These are phyloP conservation scores for Skeletonema potamos DNA, from an alignment of 108 stramenopile genomes.

Conservation along the genomic window DNA sequence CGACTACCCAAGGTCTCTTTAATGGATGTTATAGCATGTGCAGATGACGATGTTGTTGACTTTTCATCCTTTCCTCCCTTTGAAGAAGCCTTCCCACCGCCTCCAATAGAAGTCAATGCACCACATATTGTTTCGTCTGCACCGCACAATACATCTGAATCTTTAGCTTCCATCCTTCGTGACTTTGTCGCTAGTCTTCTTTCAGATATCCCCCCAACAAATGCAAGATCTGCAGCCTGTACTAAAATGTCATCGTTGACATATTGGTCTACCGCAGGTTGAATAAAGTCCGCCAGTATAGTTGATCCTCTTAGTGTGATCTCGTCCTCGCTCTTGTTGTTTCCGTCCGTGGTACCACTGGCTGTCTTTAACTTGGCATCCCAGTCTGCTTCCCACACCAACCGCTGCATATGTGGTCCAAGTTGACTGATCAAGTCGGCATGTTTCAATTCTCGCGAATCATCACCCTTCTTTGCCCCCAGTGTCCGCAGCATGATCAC, in stretches of 20 bases:
- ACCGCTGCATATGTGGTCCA: slow-evolving; percentile 62
- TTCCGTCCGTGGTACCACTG: slow-evolving; percentile 3
- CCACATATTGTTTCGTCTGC: slow-evolving; percentile 5
- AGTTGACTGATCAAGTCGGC: slow-evolving; percentile 72
- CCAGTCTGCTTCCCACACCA: slow-evolving; percentile 90
- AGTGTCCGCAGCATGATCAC: slow-evolving; percentile 60
- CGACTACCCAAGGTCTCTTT: slow-evolving; percentile 64
- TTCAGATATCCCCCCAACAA: slow-evolving; percentile 62
- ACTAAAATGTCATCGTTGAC: slow-evolving; percentile 42
- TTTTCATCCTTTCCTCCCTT: not conserved
- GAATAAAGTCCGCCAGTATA: slow-evolving; percentile 65
- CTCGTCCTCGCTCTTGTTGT: slow-evolving; percentile 41
- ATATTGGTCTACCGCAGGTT: slow-evolving; percentile 63
- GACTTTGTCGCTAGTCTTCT: slow-evolving; percentile 61
- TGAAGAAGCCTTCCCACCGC: slow-evolving; percentile 14
- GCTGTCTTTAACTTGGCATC: slow-evolving; percentile 50
- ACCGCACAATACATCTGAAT: slow-evolving; percentile 9
- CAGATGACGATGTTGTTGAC: slow-evolving; percentile 32
- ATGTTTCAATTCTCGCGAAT: slow-evolving; percentile 52
- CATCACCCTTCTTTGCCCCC: slow-evolving; percentile 42
- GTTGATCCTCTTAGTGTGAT: slow-evolving; percentile 61
- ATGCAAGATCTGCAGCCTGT: slow-evolving; percentile 59
- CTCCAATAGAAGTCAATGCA: slow-evolving; percentile 14
- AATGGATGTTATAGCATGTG: slow-evolving; percentile 35
- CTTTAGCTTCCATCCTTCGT: slow-evolving; percentile 52